These are phyloP conservation scores for Micractinium sp. DNA, from an alignment of 139 green algal genomes.

Conservation along the genomic window DNA sequence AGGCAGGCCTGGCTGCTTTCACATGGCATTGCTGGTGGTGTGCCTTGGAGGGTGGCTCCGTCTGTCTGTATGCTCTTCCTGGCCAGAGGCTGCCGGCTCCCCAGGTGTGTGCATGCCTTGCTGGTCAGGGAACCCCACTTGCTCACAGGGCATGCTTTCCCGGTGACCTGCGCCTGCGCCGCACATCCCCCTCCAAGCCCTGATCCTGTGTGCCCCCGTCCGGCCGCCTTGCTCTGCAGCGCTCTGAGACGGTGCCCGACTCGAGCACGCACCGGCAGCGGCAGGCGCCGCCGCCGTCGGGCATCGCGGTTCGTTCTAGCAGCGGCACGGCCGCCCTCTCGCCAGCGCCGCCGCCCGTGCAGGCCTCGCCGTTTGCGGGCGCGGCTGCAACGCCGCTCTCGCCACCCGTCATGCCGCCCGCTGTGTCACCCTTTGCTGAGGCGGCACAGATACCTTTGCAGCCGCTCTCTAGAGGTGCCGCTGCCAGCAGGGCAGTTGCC, in stretches of 20 bases:
- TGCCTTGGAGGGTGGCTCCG: background rate
- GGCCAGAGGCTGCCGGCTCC: too few relatives aligned
- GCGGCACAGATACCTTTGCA: background rate
- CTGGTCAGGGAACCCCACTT: too few relatives aligned
- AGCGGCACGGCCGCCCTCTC: background rate
- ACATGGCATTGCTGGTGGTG: background rate
- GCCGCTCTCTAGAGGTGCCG: background rate
- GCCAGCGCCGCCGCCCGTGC: background rate
- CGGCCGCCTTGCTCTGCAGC: background rate
- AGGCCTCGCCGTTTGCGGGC: slow-evolving; percentile 1
- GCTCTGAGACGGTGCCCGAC: slow-evolving; percentile 12
- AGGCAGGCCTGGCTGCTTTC: too few relatives aligned
- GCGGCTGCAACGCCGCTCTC: background rate
- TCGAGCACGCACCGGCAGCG: background rate
- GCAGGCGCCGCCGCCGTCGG: background rate
- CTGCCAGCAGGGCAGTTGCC: too few relatives aligned
- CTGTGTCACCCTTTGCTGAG: slow-evolving; percentile 22
- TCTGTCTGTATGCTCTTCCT: too few relatives aligned
- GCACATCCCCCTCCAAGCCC: background rate
- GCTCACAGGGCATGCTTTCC: background rate
- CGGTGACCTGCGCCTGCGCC: too few relatives aligned
- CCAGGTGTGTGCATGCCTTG: too few relatives aligned
- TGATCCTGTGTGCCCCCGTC: background rate
- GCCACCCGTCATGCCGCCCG: background rate
- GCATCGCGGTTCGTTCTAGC: slow-evolving; percentile 15